phyloP scores from a whole-genome alignment of 139 green algal genomes.

The Chlorella vulgaris region DNA sequence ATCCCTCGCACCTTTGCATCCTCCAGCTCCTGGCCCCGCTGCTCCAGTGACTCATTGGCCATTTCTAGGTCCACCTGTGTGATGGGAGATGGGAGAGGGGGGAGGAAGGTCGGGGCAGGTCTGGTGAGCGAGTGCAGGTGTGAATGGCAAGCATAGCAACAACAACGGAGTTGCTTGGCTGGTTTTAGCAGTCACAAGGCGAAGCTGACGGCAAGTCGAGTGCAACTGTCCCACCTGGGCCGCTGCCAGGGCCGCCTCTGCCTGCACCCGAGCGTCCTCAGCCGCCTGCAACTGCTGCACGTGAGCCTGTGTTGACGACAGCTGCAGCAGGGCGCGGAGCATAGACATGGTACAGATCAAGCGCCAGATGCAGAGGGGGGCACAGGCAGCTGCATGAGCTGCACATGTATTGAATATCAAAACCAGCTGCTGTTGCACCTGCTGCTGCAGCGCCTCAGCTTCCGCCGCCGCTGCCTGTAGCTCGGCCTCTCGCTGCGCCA shows the following conservation, averaged over 20 bases:
- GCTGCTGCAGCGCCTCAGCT: background rate
- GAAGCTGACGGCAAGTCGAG: no score
- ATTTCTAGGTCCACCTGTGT: constrained; percentile 24
- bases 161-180: no score
- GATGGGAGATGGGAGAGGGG: background rate
- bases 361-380: no score
- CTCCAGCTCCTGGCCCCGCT: constrained; percentile 8
- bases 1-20: constrained; percentile 26
- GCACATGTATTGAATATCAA: no score
- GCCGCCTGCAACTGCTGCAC: background rate
- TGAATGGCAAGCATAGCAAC: no score
- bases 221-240: constrained; percentile 23
- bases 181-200: no score
- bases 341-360: background rate
- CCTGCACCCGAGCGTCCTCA: background rate
- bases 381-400: no score
- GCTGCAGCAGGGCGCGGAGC: background rate
- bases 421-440: background rate
- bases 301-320: background rate
- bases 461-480: background rate
- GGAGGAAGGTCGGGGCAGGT: background rate
- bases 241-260: constrained; percentile 14
- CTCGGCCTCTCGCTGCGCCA: constrained; percentile 5
- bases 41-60: constrained; percentile 12
- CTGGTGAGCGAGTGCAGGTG: background rate